Evolutionary conservation across 768 basidiomycete genomes (phyloP), one percentile per base, ranked within the genome.

Genomic region (Tremella mesenterica): DNA sequence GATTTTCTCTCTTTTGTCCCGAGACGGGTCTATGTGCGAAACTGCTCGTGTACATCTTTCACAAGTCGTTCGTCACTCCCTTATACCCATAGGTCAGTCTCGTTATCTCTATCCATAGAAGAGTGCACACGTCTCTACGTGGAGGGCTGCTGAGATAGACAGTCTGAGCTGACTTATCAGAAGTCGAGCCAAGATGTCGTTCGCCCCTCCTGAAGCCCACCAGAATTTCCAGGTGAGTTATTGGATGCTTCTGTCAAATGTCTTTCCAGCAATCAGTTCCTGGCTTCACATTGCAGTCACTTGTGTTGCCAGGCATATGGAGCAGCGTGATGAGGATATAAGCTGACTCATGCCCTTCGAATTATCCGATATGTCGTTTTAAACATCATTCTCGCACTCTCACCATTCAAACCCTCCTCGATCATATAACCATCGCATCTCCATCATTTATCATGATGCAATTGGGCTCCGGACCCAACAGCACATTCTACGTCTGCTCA

Each of bases 401-500:
- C n/a, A n/a, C n/a, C n/a, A n/a, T n/a, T n/a, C n/a, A n/a, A n/a
- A n/a, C n/a, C n/a, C n/a, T n/a, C n/a, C n/a, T n/a, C n/a, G n/a
- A n/a, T n/a, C n/a, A n/a, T n/a, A n/a, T n/a, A n/a, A n/a, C n/a
- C n/a, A n/a, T n/a, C n/a, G n/a, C n/a, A n/a, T n/a, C n/a, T n/a
- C n/a, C n/a, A n/a, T n/a, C n/a, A n/a, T n/a, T n/a, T n/a, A n/a
- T n/a, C n/a, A n/a, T n/a, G n/a, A n/a, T n/a, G n/a, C n/a, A n/a
- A n/a, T n/a, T n/a, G n/a, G 12, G 33, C 45, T 26, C 25, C 36
- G 44, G 3, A 26, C n/a, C 27, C 48, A 34, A 54, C 70, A 96
- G 89, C 95, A 97, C 83, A 99, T 99, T 76, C 79, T 99, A 57
- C 95, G 95, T 86, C 83, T 99, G 41, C 66, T 73, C 58, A 97